These are phyloP conservation scores for Naganishia sp. DNA, from an alignment of 1,284 basidiomycete genomes.

Conservation along the genomic window DNA sequence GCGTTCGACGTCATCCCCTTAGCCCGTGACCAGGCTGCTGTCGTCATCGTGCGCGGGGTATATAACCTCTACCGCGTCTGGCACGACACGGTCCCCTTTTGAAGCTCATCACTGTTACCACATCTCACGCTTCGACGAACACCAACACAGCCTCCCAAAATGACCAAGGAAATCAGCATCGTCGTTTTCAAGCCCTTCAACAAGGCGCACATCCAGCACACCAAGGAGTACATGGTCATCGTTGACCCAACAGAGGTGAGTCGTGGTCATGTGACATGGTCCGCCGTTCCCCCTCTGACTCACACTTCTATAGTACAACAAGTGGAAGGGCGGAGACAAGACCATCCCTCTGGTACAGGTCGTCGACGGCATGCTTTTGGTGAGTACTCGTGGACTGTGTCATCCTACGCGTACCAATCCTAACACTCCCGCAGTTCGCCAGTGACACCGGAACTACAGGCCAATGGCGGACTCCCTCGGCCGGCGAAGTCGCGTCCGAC, in stretches of 20 bases:
- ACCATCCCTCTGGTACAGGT: constrained; percentile 29
- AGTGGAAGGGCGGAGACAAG: constrained; percentile 35
- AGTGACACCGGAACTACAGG: constrained; percentile 28
- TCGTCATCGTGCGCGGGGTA: constrained; percentile 3
- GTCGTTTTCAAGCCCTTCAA: constrained; percentile 29
- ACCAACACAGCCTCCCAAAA: constrained; percentile 12
- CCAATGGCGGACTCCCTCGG: constrained; percentile 32
- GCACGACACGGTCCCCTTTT: neutral
- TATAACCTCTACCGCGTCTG: constrained; percentile 3
- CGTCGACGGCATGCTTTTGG: constrained; percentile 26
- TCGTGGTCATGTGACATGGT: neutral
- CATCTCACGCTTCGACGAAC: constrained; percentile 4
- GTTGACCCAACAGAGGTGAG: constrained; percentile 28
- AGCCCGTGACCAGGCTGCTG: neutral
- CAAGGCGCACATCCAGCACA: constrained; percentile 15
- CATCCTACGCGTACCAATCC: neutral
- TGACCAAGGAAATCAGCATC: constrained; percentile 32
- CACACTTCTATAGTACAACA: constrained; percentile 27
- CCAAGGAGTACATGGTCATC: constrained; percentile 35
- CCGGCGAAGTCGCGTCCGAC: constrained; percentile 34
- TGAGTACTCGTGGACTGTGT: constrained; percentile 6
- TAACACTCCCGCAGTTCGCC: constrained; percentile 24
- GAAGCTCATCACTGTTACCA: neutral
- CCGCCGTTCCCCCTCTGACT: neutral
- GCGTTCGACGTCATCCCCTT: neutral